Base-by-base conservation (phyloP, 1,284 basidiomycete genomes). In the Moniliophthora roreri region DNA sequence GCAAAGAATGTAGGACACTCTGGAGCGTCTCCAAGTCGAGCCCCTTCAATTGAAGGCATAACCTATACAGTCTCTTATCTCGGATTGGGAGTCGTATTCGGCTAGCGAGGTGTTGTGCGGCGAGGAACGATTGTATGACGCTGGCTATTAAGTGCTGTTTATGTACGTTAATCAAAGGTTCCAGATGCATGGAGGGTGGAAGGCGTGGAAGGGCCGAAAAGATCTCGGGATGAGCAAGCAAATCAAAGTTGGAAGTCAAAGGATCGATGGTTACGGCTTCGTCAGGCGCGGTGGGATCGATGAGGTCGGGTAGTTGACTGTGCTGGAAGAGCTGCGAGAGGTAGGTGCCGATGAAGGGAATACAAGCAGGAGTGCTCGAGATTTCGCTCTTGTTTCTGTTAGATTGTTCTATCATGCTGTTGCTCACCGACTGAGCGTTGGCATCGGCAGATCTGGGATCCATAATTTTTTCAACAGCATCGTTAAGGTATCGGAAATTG, bases 81-180 rank as follows among this genome's bases (percentile, higher is more conserved):
- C 15, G n/a, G n/a, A n/a, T 71, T 39, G 84, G 78, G 58, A 82
- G 87, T 40, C 87, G 80, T 38, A 87, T 78, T 52, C 81, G 79
- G 54, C 83, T 82, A 1, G 91, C 87, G 10, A 92, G 77, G 59
- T 93, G 89, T 65, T 94, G 91, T 6, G 89, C 89, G 6, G 84
- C 82, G 11, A 92, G 85, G 46, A 93, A 73, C 10, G 81, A 78
- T 65, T 90, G 89, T 63, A 93, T 86, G 32, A 89, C 83, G 6
- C 78, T 79, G 5, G 92, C 89, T 50, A 91, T 87, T 58, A 85
- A 70, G 24, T 92, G 83, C 64, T 93, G 89, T 69, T 94, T 93
- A 69, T 93, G 89, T 3, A 94, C 83, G 66, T 93, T 94, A 70
- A 94, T 89, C 52, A 94, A 72, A 1, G 91, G 91, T 59, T 91